phyloP scores from a whole-genome alignment of 2,329 filamentous ascomycete species.

The Annulohypoxylon truncatum region DNA sequence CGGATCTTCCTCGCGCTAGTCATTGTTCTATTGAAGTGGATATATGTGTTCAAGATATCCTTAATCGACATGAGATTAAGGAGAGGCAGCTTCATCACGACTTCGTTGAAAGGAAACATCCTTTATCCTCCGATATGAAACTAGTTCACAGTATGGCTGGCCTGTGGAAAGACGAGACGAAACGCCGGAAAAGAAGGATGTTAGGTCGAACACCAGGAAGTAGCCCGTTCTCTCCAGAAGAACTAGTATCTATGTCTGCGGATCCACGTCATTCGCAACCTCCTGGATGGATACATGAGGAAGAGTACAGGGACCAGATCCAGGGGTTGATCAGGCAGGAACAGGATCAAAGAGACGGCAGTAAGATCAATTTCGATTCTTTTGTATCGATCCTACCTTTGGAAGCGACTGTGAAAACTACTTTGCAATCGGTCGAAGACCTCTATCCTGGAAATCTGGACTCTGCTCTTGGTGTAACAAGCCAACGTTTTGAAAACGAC shows the following conservation, averaged over 20 bases:
- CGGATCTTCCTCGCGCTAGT: conserved; percentile 78
- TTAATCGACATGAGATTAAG: conserved; percentile 81
- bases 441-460: conserved; percentile 77
- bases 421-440: conserved; percentile 86
- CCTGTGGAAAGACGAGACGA: conserved; percentile 90
- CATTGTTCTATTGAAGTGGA: conserved; percentile 93
- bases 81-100: conserved; percentile 86
- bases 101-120: conserved; percentile 78
- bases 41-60: conserved; percentile 86
- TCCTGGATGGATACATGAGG: conserved; percentile 94
- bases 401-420: conserved; percentile 75
- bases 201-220: conserved; percentile 71
- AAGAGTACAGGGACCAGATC: conserved; percentile 79
- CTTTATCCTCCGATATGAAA: conserved; percentile 76
- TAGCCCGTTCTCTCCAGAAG: conserved; percentile 84
- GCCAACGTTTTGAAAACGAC: conserved; percentile 47
- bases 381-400: conserved; percentile 69
- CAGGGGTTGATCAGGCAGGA: conserved; percentile 73
- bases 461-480: conserved; percentile 58
- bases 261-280: conserved; percentile 76
- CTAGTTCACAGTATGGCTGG: conserved; percentile 94
- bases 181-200: conserved; percentile 79
- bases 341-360: conserved; percentile 58
- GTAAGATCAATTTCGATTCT: conserved; percentile 68
- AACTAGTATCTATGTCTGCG: conserved; percentile 88